Base-by-base conservation (phyloP, 257 asterid species). In the Petunia secreta region DNA sequence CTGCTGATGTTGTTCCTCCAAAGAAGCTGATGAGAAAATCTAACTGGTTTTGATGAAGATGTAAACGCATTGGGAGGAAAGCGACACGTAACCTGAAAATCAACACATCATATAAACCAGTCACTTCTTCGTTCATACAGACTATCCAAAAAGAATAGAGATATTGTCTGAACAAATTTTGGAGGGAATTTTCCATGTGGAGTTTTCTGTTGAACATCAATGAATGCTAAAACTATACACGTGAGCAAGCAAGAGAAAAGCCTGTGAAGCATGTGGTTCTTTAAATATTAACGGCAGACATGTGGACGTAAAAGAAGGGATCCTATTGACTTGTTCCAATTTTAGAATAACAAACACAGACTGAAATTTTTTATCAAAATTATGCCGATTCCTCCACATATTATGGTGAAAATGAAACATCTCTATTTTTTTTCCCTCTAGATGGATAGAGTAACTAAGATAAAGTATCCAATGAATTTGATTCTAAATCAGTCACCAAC, bases 21-120 rank as follows among this genome's bases (percentile, higher is more conserved):
- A 96, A 96, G 87, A 96, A 94, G 90, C 89, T 86, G 85, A 90
- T 89, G 90, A 96, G 93, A 86, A 96, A 96, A 89, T 96, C 94
- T 79, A 96, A 97, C 81, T 96, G 98, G 87, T 88, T 91, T 88
- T 96, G 99, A 85, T 96, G 98, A 87, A 96, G 98, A 90, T 94
- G 98, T 82, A 96, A 83, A 55, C 87, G 92, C 80, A 96, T 75
- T 16, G 99, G 98, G 84, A 90, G 98, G 41, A 96, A 74, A 82
- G 97, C 90, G 81, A 94, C 82, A n/a, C 89, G 92, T 83, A 96
- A 88, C 91, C 99, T 96, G 91, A 77, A 79, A 58, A 79, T 37
- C 5, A 64, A 73, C 48, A 54, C 63, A 64, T 48, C 65, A 64
- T 34, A 64, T 66, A 14, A 73, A 37, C 25, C 75, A 7, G 48